Evolutionary conservation across 139 green algal species (phyloP).

Genomic region (Astrephomene gubernaculifera): DNA sequence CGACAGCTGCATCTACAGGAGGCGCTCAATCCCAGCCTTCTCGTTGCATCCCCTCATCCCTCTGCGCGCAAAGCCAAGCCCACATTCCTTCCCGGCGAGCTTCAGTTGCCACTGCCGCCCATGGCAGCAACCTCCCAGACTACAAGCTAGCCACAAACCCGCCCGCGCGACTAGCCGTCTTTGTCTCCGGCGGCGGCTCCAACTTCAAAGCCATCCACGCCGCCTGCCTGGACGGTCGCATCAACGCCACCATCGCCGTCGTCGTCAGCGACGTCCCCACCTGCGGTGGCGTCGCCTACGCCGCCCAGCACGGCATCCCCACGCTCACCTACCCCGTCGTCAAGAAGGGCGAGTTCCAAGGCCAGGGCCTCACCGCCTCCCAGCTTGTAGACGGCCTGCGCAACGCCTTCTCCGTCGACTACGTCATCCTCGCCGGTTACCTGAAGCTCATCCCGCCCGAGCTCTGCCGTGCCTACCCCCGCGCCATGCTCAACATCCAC

Average conservation of each 20-base stretch:
- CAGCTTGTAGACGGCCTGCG: constrained; percentile 70
- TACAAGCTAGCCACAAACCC: constrained; percentile 22
- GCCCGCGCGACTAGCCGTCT: constrained; percentile 77
- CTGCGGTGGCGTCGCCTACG: constrained; percentile 88
- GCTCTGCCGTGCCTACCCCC: constrained; percentile 81
- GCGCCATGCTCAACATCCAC: constrained; percentile 98
- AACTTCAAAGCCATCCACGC: constrained; percentile 93
- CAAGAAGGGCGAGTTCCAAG: constrained; percentile 69
- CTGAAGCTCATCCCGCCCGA: constrained; percentile 91
- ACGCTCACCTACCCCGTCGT: constrained; percentile 78
- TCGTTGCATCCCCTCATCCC: too few relatives aligned
- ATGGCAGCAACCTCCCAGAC: constrained; percentile 27
- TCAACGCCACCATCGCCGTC: constrained; percentile 71
- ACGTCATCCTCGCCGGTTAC: constrained; percentile 95
- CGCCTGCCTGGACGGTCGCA: constrained; percentile 69
- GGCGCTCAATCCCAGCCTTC: too few relatives aligned
- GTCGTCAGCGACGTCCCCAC: constrained; percentile 85
- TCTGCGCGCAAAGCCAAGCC: too few relatives aligned
- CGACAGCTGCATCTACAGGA: too few relatives aligned
- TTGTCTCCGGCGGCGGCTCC: constrained; percentile 92
- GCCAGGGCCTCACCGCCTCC: constrained; percentile 57
- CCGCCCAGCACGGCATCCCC: constrained; percentile 78
- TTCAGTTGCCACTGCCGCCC: neutral
- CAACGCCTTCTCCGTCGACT: constrained; percentile 63
- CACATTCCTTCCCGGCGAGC: too few relatives aligned